Conservation (phyloP, 108 stramenopile species). For the Parietichytrium sp. region DNA sequence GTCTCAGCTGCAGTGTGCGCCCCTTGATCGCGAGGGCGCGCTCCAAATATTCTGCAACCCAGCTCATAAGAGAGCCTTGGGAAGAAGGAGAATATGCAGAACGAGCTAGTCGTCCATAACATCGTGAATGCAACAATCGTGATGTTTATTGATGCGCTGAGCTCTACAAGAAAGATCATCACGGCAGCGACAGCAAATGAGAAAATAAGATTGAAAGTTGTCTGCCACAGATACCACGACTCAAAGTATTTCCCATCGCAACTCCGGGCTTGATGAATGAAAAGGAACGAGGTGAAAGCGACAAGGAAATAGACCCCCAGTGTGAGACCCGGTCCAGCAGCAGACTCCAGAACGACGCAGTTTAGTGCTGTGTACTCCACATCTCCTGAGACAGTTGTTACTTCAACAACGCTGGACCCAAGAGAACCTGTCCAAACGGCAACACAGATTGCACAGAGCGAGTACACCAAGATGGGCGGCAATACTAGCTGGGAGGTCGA, state of each 20-base stretch:
- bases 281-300: background rate
- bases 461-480: no score
- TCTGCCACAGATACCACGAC: background rate
- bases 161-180: background rate
- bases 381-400: no score
- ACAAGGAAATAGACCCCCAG: background rate
- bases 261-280: background rate
- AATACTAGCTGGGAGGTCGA: no score
- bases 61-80: background rate
- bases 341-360: no score
- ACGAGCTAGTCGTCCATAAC: background rate
- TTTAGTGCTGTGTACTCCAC: no score
- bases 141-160: background rate
- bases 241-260: slow-evolving; percentile 28
- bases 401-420: no score
- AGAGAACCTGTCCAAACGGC: no score
- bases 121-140: background rate
- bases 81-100: background rate
- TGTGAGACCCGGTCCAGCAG: no score
- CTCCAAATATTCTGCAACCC: background rate
- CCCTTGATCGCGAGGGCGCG: no score
- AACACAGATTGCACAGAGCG: no score
- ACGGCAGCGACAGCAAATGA: background rate
- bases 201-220: background rate
- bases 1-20: slow-evolving; percentile 6